These are phyloP conservation scores for Lepiota venenata DNA, from an alignment of 768 basidiomycete species.

Conservation along the genomic window DNA sequence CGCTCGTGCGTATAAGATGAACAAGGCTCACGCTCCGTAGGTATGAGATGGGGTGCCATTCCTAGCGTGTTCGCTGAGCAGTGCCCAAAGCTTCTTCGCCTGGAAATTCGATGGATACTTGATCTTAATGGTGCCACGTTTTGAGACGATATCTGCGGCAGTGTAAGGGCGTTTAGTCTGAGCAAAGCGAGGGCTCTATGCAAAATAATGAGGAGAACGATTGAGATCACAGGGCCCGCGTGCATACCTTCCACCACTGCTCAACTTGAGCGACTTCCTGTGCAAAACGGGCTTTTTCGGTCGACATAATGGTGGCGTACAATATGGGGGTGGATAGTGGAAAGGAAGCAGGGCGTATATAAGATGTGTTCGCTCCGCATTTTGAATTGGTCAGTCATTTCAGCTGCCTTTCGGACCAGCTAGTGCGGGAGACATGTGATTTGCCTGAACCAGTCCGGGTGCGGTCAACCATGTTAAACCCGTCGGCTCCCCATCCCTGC, in stretches of 20 bases:
- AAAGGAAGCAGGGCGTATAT: conserved; percentile 22
- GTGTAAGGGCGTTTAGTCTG: conserved; percentile 90
- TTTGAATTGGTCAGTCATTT: conserved; percentile 21
- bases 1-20: background rate
- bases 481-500: conserved; percentile 27
- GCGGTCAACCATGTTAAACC: conserved; percentile 20
- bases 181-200: conserved; percentile 81
- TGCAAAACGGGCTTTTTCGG: conserved; percentile 67
- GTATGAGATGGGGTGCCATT: conserved; percentile 86
- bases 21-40: conserved; percentile 90
- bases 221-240: conserved; percentile 7
- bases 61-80: conserved; percentile 75
- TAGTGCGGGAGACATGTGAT: conserved; percentile 42
- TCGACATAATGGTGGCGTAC: conserved; percentile 53
- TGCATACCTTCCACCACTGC: conserved; percentile 85
- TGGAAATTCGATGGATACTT: conserved; percentile 82
- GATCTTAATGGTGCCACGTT: conserved; percentile 85
- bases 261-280: conserved; percentile 85
- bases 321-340: conserved; percentile 14
- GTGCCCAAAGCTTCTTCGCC: conserved; percentile 82
- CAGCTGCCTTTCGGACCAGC: conserved; percentile 18
- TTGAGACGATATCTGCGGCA: conserved; percentile 89
- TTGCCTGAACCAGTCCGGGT: conserved; percentile 26
- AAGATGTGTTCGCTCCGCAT: conserved; percentile 18
- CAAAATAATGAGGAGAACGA: conserved; percentile 8